Percentiles rank a stretch among this genome's conserved stretches.
Evolutionary conservation across 1,284 basidiomycete species (phyloP).

Genomic region (Bjerkandera adusta): DNA sequence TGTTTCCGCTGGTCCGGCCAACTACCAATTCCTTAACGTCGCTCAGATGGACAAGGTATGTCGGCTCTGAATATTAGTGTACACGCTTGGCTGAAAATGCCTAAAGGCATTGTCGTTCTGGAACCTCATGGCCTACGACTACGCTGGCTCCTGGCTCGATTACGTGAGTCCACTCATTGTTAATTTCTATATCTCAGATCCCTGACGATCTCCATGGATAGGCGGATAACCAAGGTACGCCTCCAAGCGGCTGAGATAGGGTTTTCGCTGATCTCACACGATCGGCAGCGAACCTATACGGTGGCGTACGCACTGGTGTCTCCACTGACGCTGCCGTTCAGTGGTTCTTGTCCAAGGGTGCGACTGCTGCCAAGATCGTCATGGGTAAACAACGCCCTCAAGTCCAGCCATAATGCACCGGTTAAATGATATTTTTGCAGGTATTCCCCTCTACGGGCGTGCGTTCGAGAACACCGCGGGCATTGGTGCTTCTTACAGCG

Average conservation of each 20-base stretch:
- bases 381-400: conserved; percentile 53
- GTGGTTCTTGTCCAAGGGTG: conserved; percentile 67
- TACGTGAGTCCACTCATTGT: conserved; percentile 30
- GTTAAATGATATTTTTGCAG: conserved; percentile 30
- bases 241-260: neutral
- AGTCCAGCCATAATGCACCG: neutral
- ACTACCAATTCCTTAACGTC: conserved; percentile 67
- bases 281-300: conserved; percentile 67
- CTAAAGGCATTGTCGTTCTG: conserved; percentile 69
- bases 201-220: conserved; percentile 18
- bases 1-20: conserved; percentile 64
- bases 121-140: conserved; percentile 93
- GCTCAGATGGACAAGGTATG: conserved; percentile 62
- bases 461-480: conserved; percentile 81
- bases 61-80: neutral
- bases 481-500: conserved; percentile 71
- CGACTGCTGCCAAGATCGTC: conserved; percentile 71
- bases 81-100: neutral
- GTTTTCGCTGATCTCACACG: neutral
- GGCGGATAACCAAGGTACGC: conserved; percentile 66
- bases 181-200: conserved; percentile 1
- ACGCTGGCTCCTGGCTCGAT: conserved; percentile 68
- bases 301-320: conserved; percentile 55
- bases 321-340: conserved; percentile 73
- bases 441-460: conserved; percentile 84